These are phyloP conservation scores for Megacollybia marginata DNA, from an alignment of 768 basidiomycete species.

Conservation along the genomic window DNA sequence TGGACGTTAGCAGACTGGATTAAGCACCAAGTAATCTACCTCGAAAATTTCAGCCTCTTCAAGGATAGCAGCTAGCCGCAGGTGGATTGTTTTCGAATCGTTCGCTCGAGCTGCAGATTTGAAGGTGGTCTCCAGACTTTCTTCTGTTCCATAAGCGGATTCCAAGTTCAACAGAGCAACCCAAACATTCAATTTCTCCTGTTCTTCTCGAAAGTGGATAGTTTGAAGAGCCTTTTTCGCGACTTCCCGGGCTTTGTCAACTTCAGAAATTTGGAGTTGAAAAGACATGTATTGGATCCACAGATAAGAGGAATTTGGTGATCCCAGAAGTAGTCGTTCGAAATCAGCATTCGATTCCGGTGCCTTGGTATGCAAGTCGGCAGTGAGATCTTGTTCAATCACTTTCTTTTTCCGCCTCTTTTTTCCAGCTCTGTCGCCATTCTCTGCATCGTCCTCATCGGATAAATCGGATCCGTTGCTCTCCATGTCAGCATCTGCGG, in stretches of 20 bases:
- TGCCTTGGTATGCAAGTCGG: conserved; percentile 74
- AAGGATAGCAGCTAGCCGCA: conserved; percentile 78
- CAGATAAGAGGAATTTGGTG: conserved; percentile 93
- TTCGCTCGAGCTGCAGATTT: conserved; percentile 86
- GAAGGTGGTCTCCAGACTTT: conserved; percentile 73
- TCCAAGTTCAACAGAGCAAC: conserved; percentile 93
- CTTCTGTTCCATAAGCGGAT: conserved; percentile 84
- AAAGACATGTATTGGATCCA: conserved; percentile 99
- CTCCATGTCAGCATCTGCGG: conserved; percentile 24
- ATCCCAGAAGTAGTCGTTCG: conserved; percentile 85
- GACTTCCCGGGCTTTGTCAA: conserved; percentile 89
- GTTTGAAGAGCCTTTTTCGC: conserved; percentile 76
- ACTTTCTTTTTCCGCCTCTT: conserved; percentile 63
- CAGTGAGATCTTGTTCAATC: conserved; percentile 76
- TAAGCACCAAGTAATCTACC: conserved; percentile 31
- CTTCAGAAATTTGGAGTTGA: conserved; percentile 92
- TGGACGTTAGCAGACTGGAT: not conserved
- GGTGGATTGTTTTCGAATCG: conserved; percentile 86
- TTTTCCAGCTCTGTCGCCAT: conserved; percentile 39
- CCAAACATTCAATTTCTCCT: conserved; percentile 96
- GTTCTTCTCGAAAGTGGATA: conserved; percentile 94
- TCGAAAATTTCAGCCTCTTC: conserved; percentile 78
- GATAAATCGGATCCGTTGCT: conserved; percentile 38
- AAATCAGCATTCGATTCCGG: conserved; percentile 95
- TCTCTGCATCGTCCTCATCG: conserved; percentile 39